Conservation (phyloP, 495 filamentous ascomycete genomes). For the Tuber aestivum region DNA sequence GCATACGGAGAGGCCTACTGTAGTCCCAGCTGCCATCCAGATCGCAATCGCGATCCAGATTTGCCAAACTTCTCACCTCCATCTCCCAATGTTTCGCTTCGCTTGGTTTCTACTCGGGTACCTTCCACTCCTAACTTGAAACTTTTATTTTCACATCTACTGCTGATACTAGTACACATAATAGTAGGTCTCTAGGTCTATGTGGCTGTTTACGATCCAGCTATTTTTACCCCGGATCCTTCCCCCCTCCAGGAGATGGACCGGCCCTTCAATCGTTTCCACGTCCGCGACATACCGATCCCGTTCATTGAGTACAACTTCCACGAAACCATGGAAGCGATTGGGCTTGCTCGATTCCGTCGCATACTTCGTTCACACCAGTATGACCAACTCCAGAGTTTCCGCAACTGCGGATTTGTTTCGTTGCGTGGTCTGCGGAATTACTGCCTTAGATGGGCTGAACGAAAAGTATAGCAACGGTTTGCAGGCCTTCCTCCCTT, state of each 20-base stretch:
- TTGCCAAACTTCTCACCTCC: neutral
- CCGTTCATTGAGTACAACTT: neutral
- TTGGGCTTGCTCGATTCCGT: conserved; percentile 6
- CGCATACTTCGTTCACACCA: neutral
- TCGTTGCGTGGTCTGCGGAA: neutral
- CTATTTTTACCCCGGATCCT: no score
- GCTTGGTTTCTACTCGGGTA: neutral
- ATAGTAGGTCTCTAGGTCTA: neutral
- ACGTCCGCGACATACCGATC: neutral
- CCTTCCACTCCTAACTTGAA: neutral
- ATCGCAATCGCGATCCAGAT: neutral
- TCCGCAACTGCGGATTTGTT: no score
- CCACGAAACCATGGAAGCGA: conserved; percentile 1
- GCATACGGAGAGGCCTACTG: no score
- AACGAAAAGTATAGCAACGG: conserved; percentile 1
- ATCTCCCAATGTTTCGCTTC: no score
- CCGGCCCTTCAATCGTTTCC: neutral
- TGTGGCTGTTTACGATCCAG: neutral
- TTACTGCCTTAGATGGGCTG: neutral
- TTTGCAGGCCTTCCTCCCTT: conserved; percentile 4
- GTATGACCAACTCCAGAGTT: neutral
- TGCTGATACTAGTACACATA: neutral
- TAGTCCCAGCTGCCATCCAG: no score
- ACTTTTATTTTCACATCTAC: neutral
- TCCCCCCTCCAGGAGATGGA: neutral